Percentiles rank a stretch among this genome's conserved stretches.
Conservation (phyloP, 352 stramenopile species). For the Globisporangium polare region DNA sequence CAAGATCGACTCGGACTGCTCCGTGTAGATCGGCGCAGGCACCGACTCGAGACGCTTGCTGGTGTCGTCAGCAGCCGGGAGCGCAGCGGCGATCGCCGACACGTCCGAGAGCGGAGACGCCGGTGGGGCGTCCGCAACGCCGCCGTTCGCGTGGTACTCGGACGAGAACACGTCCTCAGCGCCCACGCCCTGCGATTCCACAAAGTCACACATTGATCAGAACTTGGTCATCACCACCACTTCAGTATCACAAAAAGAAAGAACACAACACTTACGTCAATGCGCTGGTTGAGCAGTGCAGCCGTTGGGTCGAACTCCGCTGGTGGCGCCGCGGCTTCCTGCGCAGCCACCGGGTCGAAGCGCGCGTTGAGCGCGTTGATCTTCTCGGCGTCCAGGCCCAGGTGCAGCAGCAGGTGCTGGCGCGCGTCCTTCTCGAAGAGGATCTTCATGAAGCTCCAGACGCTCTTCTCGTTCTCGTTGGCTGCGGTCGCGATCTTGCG, state of each 20-base stretch:
- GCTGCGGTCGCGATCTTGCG: conserved; percentile 70
- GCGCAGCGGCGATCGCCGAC: conserved; percentile 37
- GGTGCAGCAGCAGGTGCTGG: conserved; percentile 92
- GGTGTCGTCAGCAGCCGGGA: conserved; percentile 60
- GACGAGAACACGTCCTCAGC: conserved; percentile 79
- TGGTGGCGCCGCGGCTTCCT: conserved; percentile 19
- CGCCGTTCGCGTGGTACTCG: conserved; percentile 46
- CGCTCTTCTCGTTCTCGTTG: conserved; percentile 64
- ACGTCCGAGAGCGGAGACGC: conserved; percentile 45
- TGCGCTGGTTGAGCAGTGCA: conserved; percentile 56
- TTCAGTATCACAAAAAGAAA: conserved; percentile 8
- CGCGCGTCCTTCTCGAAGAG: conserved; percentile 94
- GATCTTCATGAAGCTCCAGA: conserved; percentile 93
- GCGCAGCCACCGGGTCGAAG: conserved; percentile 54
- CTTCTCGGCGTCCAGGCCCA: conserved; percentile 92
- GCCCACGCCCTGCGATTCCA: conserved; percentile 43
- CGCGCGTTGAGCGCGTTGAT: conserved; percentile 87
- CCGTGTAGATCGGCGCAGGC: conserved; percentile 72
- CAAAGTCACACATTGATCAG: background rate
- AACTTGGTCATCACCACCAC: background rate
- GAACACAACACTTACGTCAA: conserved; percentile 56
- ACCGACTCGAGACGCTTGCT: conserved; percentile 71
- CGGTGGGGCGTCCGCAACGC: conserved; percentile 18
- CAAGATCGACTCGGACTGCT: conserved; percentile 89
- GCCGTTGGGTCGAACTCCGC: conserved; percentile 37